Conservation (phyloP, 345 rosid species). For the Crucihimalaya himalaica region DNA sequence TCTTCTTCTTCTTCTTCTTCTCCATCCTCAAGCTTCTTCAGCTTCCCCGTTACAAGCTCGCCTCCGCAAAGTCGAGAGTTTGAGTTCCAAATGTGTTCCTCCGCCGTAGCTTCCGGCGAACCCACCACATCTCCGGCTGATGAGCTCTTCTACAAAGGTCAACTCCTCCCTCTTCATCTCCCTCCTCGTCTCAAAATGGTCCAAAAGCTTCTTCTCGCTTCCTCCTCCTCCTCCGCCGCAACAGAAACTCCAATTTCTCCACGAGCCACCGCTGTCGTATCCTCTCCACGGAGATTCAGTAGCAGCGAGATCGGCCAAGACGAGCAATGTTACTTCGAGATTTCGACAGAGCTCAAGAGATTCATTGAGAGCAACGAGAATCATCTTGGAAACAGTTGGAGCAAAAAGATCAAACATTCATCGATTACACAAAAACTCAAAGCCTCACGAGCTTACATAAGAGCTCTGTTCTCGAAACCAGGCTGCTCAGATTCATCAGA, state of each 20-base stretch:
- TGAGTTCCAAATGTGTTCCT: conserved; percentile 76
- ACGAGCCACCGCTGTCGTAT: conserved; percentile 38
- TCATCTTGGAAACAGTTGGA: conserved; percentile 29
- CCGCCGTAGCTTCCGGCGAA: conserved; percentile 44
- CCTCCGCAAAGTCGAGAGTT: conserved; percentile 73
- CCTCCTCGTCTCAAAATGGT: conserved; percentile 86
- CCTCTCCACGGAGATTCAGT: conserved; percentile 58
- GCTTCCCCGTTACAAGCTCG: conserved; percentile 52
- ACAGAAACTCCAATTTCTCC: conserved; percentile 17
- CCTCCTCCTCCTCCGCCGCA: conserved; percentile 32
- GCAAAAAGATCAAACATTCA: conserved; percentile 58
- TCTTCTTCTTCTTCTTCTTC: conserved; percentile 28
- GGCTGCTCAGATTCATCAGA: conserved; percentile 53
- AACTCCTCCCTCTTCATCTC: conserved; percentile 92
- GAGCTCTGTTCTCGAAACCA: conserved; percentile 61
- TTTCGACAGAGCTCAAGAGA: conserved; percentile 54
- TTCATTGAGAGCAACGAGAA: conserved; percentile 41
- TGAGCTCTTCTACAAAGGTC: conserved; percentile 92
- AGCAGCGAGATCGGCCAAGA: conserved; percentile 47
- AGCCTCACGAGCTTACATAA: conserved; percentile 65
- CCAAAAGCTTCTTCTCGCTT: conserved; percentile 63
- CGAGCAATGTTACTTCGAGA: conserved; percentile 56
- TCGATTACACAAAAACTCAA: conserved; percentile 54
- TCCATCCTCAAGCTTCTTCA: conserved; percentile 35
- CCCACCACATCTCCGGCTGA: conserved; percentile 69